phyloP scores from a whole-genome alignment of 1,139 yeast genomes.

The Suhomyces coccinellae region DNA sequence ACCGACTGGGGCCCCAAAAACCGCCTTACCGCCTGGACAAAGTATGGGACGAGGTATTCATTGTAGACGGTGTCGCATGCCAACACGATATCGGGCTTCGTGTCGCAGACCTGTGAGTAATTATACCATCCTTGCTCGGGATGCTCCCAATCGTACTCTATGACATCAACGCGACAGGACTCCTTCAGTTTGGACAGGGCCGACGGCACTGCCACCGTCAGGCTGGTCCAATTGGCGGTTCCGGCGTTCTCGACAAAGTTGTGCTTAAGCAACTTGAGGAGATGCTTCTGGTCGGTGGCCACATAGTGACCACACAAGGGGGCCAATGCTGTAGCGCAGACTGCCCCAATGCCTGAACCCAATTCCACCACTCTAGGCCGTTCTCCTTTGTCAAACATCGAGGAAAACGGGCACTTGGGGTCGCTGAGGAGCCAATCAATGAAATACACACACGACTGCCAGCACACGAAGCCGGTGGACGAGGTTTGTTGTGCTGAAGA shows the following conservation, averaged over 20 bases:
- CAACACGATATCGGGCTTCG: slow-evolving; percentile 46
- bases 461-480: slow-evolving; percentile 69
- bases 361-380: slow-evolving; percentile 49
- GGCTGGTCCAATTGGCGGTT: slow-evolving; percentile 17
- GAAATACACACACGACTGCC: slow-evolving; percentile 56
- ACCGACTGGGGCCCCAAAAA: slow-evolving; percentile 37
- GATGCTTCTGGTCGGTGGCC: slow-evolving; percentile 63
- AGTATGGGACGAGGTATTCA: slow-evolving; percentile 55
- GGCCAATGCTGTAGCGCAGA: slow-evolving; percentile 50
- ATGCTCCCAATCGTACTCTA: slow-evolving; percentile 69
- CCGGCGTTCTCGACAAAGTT: slow-evolving; percentile 46
- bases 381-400: slow-evolving; percentile 15
- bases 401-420: slow-evolving; percentile 25
- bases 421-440: slow-evolving; percentile 51
- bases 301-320: slow-evolving; percentile 38
- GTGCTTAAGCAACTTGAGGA: slow-evolving; percentile 49
- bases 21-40: slow-evolving; percentile 43
- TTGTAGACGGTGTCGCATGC: slow-evolving; percentile 76
- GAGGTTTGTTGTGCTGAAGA: slow-evolving; percentile 42
- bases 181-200: slow-evolving; percentile 3
- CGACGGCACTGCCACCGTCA: slow-evolving; percentile 11
- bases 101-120: slow-evolving; percentile 14
- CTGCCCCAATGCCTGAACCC: slow-evolving; percentile 68
- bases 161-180: slow-evolving; percentile 33
- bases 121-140: slow-evolving; percentile 34